Evolutionary conservation across 768 basidiomycete genomes (phyloP), one percentile per base, ranked within the genome.

Genomic region (Chlorophyllum brunneum): DNA sequence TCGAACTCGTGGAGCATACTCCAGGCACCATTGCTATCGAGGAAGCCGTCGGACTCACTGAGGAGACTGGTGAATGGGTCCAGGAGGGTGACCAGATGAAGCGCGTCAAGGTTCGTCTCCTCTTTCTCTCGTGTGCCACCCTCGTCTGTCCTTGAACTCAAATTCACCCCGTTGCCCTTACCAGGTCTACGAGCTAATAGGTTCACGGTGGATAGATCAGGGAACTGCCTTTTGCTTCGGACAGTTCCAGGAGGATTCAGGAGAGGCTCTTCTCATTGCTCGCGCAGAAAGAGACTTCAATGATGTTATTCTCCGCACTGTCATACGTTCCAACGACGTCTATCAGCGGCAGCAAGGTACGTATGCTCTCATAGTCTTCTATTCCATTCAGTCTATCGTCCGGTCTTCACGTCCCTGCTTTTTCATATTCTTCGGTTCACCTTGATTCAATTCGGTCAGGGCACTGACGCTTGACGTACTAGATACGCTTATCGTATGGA

Each of bases 401-500:
- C 20, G 11, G 40, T 34, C 24, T 10, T 46, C 11, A 7, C 13
- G 9, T 15, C 3, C 16, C n/a, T 23, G 8, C 36, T 55, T 31
- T 29, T 42, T 56, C 33, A 27, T 53, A 30, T 54, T 31, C 34
- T 62, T 47, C 55, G 55, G 51, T 37, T 39, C 34, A 47, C 20
- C 34, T 49, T 43, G 43, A 9, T 54, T 46, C 6, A 31, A 30
- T 34, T 33, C 29, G 37, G 16, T 31, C 38, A 54, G 50, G 36
- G 49, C 34, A 51, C 59, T 51, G 34, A 54, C 42, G 54, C 42
- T 27, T 18, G 45, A 30, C 33, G 10, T 48, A 45, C 26, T 69
- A 95, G 95, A 98, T 63, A 99, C 97, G 10, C 79, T 99, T 42
- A 98, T 99, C 60, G 95, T 98, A 16, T 99, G 97, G 97, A 98